Evolutionary conservation across 2,329 filamentous ascomycete species (phyloP).

Genomic region (Penicillium palitans): DNA sequence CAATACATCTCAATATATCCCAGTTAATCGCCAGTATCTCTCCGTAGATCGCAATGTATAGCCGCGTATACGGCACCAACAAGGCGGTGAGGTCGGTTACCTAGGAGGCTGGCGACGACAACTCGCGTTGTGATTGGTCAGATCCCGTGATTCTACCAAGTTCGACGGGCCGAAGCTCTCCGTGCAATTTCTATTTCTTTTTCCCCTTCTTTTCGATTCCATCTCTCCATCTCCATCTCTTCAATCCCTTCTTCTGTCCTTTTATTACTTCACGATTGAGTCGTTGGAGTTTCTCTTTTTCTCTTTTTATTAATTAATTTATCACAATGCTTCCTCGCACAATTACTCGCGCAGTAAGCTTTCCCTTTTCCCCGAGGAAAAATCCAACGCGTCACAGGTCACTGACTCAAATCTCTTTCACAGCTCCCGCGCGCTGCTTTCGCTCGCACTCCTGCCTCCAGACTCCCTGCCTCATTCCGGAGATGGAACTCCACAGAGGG

Average conservation of each 20-base stretch:
- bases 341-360: slow-evolving; percentile 71
- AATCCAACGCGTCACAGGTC: slow-evolving; percentile 19
- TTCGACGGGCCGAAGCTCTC: slow-evolving; percentile 42
- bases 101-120: slow-evolving; percentile 5
- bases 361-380: slow-evolving; percentile 6
- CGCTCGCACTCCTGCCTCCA: slow-evolving; percentile 67
- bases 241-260: slow-evolving; percentile 19
- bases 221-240: slow-evolving; percentile 23
- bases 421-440: slow-evolving; percentile 78
- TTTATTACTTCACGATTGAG: slow-evolving; percentile 35
- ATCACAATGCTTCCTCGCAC: slow-evolving; percentile 70
- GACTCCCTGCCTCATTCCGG: slow-evolving; percentile 71
- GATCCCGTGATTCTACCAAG: slow-evolving; percentile 36
- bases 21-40: neutral
- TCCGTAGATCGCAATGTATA: neutral
- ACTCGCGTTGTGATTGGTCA: slow-evolving; percentile 19
- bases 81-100: slow-evolving; percentile 22
- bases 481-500: slow-evolving; percentile 54
- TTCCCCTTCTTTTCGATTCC: slow-evolving; percentile 24
- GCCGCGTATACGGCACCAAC: neutral
- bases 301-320: slow-evolving; percentile 40
- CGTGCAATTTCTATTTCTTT: slow-evolving; percentile 37
- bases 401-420: slow-evolving; percentile 25
- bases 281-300: slow-evolving; percentile 34
- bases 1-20: neutral